Base-by-base conservation (phyloP, 2,329 filamentous ascomycete species). In the Aaosphaeria pasadenensis region DNA sequence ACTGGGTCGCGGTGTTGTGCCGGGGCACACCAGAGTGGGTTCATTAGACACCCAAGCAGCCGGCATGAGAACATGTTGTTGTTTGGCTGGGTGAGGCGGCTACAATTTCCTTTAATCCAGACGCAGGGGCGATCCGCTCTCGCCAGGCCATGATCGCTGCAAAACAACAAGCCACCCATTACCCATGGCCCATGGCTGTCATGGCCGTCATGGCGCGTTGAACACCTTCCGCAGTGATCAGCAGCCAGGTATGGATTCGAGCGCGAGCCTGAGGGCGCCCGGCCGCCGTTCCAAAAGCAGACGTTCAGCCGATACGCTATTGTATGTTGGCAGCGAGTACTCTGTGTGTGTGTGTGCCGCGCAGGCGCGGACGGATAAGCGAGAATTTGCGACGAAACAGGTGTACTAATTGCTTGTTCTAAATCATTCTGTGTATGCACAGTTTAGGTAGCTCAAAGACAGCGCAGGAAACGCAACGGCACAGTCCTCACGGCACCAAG, bases 61-160 rank as follows among this genome's bases (percentile, higher is more conserved):
- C 51, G 49, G 50, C 48, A 50, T 44, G 43, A 30, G 46, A 48
- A 32, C 40, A 30, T 39, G 6, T 35, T 46, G 30, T 40, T 50
- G 47, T 51, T 45, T 57, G 52, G 51, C 55, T 48, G 54, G 46
- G 47, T 55, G 62, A 66, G 59, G 61, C 64, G 63, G 63, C 56
- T 56, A 60, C 57, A 54, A 58, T 56, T 58, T 60, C 60, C 57
- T 53, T 58, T 51, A 49, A 47, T 56, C 54, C 58, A 56, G 55
- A 59, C 60, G 61, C 63, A 65, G 61, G 59, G 62, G 55, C 59
- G 52, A 60, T 58, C 55, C 48, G 56, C 58, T 52, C 48, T 53
- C 52, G 47, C 47, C 57, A 58, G 60, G 57, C 49, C 57, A 58
- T 63, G 57, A 56, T 59, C 62, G 60, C 53, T 57, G 53, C n/a